Evolutionary conservation across 106 monocot species (phyloP).

Genomic region (Narthecium ossifragum): DNA sequence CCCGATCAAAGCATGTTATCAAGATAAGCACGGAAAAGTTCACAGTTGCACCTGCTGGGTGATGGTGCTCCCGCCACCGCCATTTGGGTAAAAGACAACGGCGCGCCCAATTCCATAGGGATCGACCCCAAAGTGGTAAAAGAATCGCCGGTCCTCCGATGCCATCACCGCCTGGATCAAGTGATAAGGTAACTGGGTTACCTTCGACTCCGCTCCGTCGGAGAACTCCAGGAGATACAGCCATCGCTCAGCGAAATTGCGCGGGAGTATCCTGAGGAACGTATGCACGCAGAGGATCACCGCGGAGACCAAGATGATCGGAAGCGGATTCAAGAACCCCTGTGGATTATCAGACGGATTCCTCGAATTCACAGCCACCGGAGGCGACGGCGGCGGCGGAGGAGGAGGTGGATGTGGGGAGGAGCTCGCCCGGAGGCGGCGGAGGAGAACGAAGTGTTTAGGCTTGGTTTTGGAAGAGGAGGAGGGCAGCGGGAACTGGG

Average conservation of each 20-base stretch:
- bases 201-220: constrained; percentile 19
- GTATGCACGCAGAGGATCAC: constrained; percentile 12
- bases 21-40: too few species aligned
- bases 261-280: constrained; percentile 17
- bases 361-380: too few species aligned
- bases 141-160: constrained; percentile 39
- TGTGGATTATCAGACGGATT: too few species aligned
- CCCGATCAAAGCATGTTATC: too few species aligned
- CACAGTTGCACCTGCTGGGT: constrained; percentile 62
- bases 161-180: constrained; percentile 30
- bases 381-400: too few species aligned
- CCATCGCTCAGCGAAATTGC: constrained; percentile 33
- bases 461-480: too few species aligned
- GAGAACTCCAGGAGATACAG: constrained; percentile 18
- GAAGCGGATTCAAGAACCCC: too few species aligned
- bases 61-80: constrained; percentile 50
- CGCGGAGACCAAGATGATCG: constrained; percentile 11
- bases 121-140: constrained; percentile 39
- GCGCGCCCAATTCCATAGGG: constrained; percentile 37
- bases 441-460: too few species aligned
- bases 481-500: too few species aligned
- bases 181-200: constrained; percentile 19
- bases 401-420: too few species aligned
- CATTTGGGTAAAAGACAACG: constrained; percentile 35
- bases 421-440: too few species aligned